Base-by-base conservation (phyloP, 306 rosid genomes). In the Trifolium dubium region DNA sequence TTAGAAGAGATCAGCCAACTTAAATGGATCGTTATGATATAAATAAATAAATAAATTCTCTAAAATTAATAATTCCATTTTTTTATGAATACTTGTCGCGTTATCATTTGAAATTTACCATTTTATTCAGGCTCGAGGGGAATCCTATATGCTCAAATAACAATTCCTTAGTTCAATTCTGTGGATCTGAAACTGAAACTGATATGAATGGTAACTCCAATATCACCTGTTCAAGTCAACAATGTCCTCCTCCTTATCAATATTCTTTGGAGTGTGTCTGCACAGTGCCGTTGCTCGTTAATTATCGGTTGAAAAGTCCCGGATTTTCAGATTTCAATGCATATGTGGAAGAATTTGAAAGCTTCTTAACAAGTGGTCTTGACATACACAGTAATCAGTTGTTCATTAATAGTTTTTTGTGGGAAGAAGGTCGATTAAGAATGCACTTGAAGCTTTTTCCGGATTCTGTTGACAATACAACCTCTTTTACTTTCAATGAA, bases 281-380 rank as follows among this genome's bases (percentile, higher is more conserved):
- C 69, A 85, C 84, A 59, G 87, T 23, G 34, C 99, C 99, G 28
- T 88, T 94, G 28, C 1, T 59, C 8, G 72, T 94, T 69, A 64
- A 43, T 13, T 92, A 89, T 75, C 95, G 99, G 78, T 80, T 94
- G 79, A 92, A 94, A 77, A 92, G 99, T 88, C 97, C 99, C 0
- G 96, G 88, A 67, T 87, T 89, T 82, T 74, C 85, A 5, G 85
- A 88, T 82, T 94, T 94, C 63, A 71, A 9, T 53, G 49, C 92
- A 30, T 94, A 83, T 67, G 34, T 3, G 59, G 61, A 12, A 15
- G 3, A 0, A 6, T 94, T 86, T 72, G 77, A 88, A 74, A 12
- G 7, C 28, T 87, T 84, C 68, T 79, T 94, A 62, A 73, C 96
- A 23, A 0, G 14, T 76, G 87, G 88, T 75, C 91, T 94, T 43